Evolutionary conservation across 495 filamentous ascomycete species (phyloP), one percentile per base, ranked within the genome.

Genomic region (Xylaria cubensis): DNA sequence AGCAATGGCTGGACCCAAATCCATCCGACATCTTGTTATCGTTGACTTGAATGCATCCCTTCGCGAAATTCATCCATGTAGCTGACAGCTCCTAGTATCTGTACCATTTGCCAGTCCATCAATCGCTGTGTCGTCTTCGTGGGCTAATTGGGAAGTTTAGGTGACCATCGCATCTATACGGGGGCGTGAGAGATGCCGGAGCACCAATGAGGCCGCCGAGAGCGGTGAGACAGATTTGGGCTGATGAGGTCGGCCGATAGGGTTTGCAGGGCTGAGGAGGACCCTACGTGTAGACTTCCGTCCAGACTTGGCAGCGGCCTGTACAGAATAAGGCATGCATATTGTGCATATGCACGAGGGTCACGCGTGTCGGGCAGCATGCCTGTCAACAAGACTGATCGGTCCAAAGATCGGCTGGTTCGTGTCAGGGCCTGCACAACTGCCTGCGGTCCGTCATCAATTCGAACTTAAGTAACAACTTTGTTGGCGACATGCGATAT

Each of bases 191-290:
- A 19, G 10, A 32, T 12, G 17, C 51, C 4, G 12, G 24, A 56
- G 51, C 21, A 26, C 21, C 26, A 56, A 26, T 8, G 63, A 66
- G 42, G 61, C 17, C 50, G 53, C 21, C 34, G 46, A 59, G 42
- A 51, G 64, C 65, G 26, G 24, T 29, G 53, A 62, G 53, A 48
- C 64, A 62, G 67, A 21, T 26, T n/a, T 15, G 63, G 66, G 59
- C 64, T 65, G 70, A 74, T 39, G 70, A 59, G 66, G 70, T 65
- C 69, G 46, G 51, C 26, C 48, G 42, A 32, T 73, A 77, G 73
- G 75, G 75, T 73, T 75, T 53, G 55, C 51, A 77, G 75, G 75
- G 75, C 73, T 77, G 74, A 71, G 34, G 26, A 26, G 26, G 51
- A 24, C 24, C 3, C 50, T 46, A 17, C 42, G 1, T 46, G 42